Conservation (phyloP, 768 basidiomycete genomes). For the Collybia sp. region DNA sequence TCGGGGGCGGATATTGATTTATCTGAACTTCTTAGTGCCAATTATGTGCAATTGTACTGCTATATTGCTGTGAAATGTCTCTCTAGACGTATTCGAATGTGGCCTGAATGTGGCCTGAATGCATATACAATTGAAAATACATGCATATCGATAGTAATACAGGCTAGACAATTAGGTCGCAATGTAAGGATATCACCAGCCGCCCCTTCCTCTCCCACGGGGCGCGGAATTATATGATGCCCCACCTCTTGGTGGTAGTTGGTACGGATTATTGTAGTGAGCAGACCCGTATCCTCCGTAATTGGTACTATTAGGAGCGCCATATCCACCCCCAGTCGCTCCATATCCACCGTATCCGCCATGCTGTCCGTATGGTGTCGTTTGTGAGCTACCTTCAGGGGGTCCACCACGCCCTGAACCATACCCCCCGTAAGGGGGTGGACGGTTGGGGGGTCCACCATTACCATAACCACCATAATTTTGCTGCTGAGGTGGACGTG, state of each 20-base stretch:
- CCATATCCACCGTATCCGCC: conserved; percentile 25
- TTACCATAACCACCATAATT: conserved; percentile 27
- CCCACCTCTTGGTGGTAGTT: conserved; percentile 19
- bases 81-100: no score
- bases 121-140: no score
- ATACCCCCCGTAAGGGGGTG: conserved; percentile 25
- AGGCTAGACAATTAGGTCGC: conserved; percentile 1
- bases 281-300: conserved; percentile 25
- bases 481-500: conserved; percentile 25
- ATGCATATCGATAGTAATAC: conserved; percentile 6
- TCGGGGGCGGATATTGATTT: conserved; percentile 10
- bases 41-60: no score
- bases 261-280: conserved; percentile 13
- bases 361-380: not conserved
- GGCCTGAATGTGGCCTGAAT: no score
- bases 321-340: conserved; percentile 13
- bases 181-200: conserved; percentile 18
- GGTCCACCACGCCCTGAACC: conserved; percentile 16
- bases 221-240: conserved; percentile 20
- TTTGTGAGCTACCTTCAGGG: conserved; percentile 8
- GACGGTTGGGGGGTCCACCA: conserved; percentile 11
- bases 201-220: conserved; percentile 49
- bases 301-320: conserved; percentile 21
- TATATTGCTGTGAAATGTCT: no score
- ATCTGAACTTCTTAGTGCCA: not conserved